phyloP scores from a whole-genome alignment of 2,329 filamentous ascomycete genomes.

The Diaporthe citrichinensis region DNA sequence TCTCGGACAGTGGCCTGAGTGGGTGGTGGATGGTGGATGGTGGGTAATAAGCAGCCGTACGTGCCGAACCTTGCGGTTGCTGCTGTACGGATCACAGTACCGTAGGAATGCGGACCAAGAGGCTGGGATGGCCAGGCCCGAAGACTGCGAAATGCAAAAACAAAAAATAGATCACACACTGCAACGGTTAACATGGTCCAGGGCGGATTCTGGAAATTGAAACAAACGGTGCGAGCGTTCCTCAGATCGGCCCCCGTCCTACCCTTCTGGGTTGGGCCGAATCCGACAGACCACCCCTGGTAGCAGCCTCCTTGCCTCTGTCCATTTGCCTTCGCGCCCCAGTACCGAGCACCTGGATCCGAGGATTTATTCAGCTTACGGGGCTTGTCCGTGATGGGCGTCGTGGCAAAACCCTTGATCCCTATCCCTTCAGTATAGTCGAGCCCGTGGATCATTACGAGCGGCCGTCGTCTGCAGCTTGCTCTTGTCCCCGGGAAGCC shows the following conservation, averaged over 20 bases:
- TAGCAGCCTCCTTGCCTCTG: conserved; percentile 29
- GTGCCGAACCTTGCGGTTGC: conserved; percentile 26
- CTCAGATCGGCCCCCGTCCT: conserved; percentile 19
- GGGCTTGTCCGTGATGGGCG: conserved; percentile 12
- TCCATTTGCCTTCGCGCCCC: conserved; percentile 4
- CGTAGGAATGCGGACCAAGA: conserved; percentile 23
- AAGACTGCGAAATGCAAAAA: conserved; percentile 25
- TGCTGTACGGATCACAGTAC: neutral
- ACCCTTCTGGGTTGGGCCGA: conserved; percentile 7
- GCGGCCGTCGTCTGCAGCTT: conserved; percentile 30
- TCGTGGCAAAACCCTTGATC: conserved; percentile 21
- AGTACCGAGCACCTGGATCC: conserved; percentile 34
- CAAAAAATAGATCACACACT: conserved; percentile 25
- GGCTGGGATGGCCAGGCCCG: conserved; percentile 12
- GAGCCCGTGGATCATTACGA: conserved; percentile 22
- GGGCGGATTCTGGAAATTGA: conserved; percentile 30
- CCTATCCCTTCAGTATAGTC: neutral
- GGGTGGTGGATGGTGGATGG: neutral
- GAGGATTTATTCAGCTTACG: conserved; percentile 38
- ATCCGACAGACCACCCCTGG: neutral
- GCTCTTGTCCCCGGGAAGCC: conserved; percentile 14
- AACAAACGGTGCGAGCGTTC: conserved; percentile 34
- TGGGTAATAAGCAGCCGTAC: conserved; percentile 16
- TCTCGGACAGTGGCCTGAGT: conserved; percentile 23
- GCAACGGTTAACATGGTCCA: conserved; percentile 28